Conservation (phyloP, 2,329 filamentous ascomycete genomes). For the Xylaria sp. region DNA sequence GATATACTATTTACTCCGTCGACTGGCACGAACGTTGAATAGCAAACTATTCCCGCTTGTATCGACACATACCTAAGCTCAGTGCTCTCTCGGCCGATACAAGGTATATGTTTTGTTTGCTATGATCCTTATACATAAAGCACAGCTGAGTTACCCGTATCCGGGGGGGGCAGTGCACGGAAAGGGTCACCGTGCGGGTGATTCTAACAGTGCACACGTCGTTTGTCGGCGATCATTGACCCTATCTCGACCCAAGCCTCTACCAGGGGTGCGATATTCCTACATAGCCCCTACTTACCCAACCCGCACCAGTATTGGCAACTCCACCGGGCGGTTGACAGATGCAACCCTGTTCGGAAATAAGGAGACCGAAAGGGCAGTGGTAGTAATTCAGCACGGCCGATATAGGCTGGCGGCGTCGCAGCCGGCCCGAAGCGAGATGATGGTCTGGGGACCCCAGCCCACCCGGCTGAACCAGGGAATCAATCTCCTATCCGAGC, state of each 20-base stretch:
- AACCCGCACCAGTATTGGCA: not conserved
- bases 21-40: not conserved
- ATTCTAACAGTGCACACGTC: slow-evolving; percentile 4
- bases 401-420: not conserved
- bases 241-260: not conserved
- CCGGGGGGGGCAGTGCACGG: slow-evolving; percentile 8
- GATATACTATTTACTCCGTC: not conserved
- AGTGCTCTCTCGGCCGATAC: not conserved
- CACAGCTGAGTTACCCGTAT: not conserved
- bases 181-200: slow-evolving; percentile 7
- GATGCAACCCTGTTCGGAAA: slow-evolving; percentile 3
- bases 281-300: slow-evolving; percentile 2
- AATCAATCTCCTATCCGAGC: slow-evolving; percentile 3
- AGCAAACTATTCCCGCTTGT: not conserved
- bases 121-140: too few species aligned
- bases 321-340: not conserved
- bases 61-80: too few species aligned
- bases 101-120: not conserved
- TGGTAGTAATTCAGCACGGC: not conserved
- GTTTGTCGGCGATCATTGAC: not conserved
- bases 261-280: not conserved
- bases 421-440: slow-evolving; percentile 12
- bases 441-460: not conserved
- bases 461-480: slow-evolving; percentile 12
- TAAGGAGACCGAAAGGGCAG: slow-evolving; percentile 1